phyloP scores from a whole-genome alignment of 768 basidiomycete genomes.

The Pleurotus citrinopileatus region DNA sequence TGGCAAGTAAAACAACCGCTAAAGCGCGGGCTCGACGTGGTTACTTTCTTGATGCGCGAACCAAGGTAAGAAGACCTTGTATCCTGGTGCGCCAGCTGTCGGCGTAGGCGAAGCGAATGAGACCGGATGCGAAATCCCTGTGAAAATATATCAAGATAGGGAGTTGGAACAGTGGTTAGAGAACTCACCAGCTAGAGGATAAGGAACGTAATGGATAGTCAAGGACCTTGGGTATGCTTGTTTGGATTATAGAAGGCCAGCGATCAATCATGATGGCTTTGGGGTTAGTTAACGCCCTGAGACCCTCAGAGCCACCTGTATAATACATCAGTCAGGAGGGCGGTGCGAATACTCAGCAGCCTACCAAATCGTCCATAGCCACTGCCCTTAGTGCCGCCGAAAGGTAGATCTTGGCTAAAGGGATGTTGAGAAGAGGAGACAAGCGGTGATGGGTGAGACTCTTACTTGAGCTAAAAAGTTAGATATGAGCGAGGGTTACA shows the following conservation, averaged over 20 bases:
- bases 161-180: conserved; percentile 1
- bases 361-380: conserved; percentile 93
- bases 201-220: conserved; percentile 85
- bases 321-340: conserved; percentile 13
- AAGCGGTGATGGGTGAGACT: conserved; percentile 12
- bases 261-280: conserved; percentile 88
- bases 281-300: conserved; percentile 81
- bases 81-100: conserved; percentile 49
- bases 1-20: not conserved
- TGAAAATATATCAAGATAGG: conserved; percentile 5
- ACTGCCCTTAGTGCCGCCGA: conserved; percentile 88
- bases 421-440: conserved; percentile 13
- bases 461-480: conserved; percentile 61
- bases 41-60: conserved; percentile 33
- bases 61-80: conserved; percentile 37
- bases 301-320: conserved; percentile 90
- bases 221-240: conserved; percentile 78
- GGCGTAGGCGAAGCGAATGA: conserved; percentile 51
- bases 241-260: conserved; percentile 81
- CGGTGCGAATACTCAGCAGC: conserved; percentile 1
- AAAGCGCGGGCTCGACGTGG: not conserved
- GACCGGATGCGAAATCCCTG: conserved; percentile 50
- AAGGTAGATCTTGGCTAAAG: conserved; percentile 83
- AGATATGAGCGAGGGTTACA: conserved; percentile 14
- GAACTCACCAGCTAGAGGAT: conserved; percentile 66